phyloP scores from a whole-genome alignment of 2,329 filamentous ascomycete species.

The Fusarium torulosum region DNA sequence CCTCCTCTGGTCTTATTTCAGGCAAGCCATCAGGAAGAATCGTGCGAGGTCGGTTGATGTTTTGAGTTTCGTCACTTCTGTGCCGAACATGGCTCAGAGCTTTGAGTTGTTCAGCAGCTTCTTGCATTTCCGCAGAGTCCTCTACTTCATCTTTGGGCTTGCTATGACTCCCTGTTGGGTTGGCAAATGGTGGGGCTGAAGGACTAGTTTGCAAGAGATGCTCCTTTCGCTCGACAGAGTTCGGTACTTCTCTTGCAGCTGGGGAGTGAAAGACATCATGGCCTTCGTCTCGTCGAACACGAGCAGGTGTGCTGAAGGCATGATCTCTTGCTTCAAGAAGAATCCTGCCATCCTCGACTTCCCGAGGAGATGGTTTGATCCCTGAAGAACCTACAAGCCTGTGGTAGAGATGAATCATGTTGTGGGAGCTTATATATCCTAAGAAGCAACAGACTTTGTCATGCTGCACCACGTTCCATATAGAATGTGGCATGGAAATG shows the following conservation, averaged over 20 bases:
- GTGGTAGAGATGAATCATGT: slow-evolving; percentile 74
- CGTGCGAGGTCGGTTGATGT: slow-evolving; percentile 52
- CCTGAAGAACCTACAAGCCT: slow-evolving; percentile 64
- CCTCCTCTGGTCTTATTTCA: slow-evolving; percentile 52
- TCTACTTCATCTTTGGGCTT: slow-evolving; percentile 59
- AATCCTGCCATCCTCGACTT: slow-evolving; percentile 69
- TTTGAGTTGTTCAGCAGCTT: slow-evolving; percentile 75
- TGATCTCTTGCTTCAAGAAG: slow-evolving; percentile 66
- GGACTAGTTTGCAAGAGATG: slow-evolving; percentile 49
- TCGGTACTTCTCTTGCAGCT: slow-evolving; percentile 43
- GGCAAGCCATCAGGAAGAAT: slow-evolving; percentile 56
- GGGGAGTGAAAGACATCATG: slow-evolving; percentile 46
- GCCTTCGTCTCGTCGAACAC: slow-evolving; percentile 49
- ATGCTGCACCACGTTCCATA: slow-evolving; percentile 74
- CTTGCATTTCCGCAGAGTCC: slow-evolving; percentile 77
- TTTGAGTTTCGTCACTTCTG: slow-evolving; percentile 60
- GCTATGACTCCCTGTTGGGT: slow-evolving; percentile 35
- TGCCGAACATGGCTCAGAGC: slow-evolving; percentile 73
- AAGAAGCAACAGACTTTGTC: slow-evolving; percentile 76
- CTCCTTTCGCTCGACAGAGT: slow-evolving; percentile 43
- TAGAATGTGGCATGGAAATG: slow-evolving; percentile 73
- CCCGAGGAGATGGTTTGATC: slow-evolving; percentile 61
- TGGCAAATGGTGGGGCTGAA: slow-evolving; percentile 38
- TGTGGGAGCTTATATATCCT: slow-evolving; percentile 75
- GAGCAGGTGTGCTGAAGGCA: slow-evolving; percentile 53